Evolutionary conservation across 2,329 filamentous ascomycete genomes (phyloP).

Genomic region (Conoideocrella luteorostrata): DNA sequence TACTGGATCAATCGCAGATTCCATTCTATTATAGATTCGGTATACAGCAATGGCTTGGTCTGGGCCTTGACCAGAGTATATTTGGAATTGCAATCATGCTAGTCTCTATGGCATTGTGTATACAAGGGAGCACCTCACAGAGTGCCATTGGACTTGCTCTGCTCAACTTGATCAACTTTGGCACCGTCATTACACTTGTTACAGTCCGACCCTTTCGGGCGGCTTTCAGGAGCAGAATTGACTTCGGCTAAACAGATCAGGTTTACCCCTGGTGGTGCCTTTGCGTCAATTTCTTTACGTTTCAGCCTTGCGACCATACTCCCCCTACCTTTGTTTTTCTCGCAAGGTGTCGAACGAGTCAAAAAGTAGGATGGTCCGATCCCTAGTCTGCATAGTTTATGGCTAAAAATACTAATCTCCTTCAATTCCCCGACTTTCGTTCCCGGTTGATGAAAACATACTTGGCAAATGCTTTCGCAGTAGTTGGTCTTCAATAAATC

Average conservation of each 20-base stretch:
- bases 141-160: too few species aligned
- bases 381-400: background rate
- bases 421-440: background rate
- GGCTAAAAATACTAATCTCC: background rate
- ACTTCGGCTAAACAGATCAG: background rate
- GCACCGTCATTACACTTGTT: too few species aligned
- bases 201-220: background rate
- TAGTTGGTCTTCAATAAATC: background rate
- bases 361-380: background rate
- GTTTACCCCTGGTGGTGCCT: background rate
- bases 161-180: too few species aligned
- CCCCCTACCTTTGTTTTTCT: background rate
- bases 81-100: background rate
- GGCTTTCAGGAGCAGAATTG: background rate
- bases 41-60: constrained; percentile 2
- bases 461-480: background rate
- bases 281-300: background rate
- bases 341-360: background rate
- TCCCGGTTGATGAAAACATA: background rate
- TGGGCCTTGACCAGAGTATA: background rate
- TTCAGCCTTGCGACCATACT: background rate
- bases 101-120: background rate
- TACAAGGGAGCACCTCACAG: background rate
- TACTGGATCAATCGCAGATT: too few species aligned
- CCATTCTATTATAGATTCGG: too few species aligned